Evolutionary conservation across 2,329 filamentous ascomycete species (phyloP), one percentile per base, ranked within the genome.

Genomic region (Phialophora chinensis): DNA sequence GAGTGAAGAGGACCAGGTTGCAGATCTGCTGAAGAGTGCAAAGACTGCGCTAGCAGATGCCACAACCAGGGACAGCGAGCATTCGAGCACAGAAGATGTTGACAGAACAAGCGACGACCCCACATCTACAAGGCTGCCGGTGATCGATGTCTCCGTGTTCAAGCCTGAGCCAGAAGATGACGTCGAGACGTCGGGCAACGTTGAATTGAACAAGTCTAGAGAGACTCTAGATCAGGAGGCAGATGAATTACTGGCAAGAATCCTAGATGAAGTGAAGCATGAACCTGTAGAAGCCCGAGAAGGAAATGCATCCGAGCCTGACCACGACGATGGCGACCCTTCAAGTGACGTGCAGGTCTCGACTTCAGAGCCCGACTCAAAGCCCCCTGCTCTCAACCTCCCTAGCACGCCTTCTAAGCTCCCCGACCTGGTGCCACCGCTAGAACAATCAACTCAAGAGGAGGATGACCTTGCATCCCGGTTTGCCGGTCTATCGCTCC

Each of bases 181-280:
- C 7, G 62, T 60, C 4, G 72, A 73, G 56, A 68, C 4, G 14
- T 35, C 59, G 42, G 31, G 23, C 23, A 66, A 23, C 4, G 49
- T 58, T 20, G 31, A 25, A n/a, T 31, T 27, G 23, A 27, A 11
- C 42, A 62, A 65, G 44, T 47, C 65, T 4, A 64, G 65, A 62
- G 55, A 64, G n/a, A 60, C 31, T 27, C 27, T 71, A 27, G 65
- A 72, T 44, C 38, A 71, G 50, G 74, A 77, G 62, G 74, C 74
- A 5, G 73, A 75, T 27, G 72, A 74, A 47, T 65, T 73, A 23
- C 70, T 77, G 11, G 70, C 73, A 44, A 71, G 70, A 44, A 72
- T 77, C 31, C 64, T 77, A 14, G 74, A 76, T 56, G 73, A 76
- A 64, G 67, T 71, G 27, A 63, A 69, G 38, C 70, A 69, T 47